phyloP scores from a whole-genome alignment of 2,329 filamentous ascomycete species.

The Fusarium ramigenum region DNA sequence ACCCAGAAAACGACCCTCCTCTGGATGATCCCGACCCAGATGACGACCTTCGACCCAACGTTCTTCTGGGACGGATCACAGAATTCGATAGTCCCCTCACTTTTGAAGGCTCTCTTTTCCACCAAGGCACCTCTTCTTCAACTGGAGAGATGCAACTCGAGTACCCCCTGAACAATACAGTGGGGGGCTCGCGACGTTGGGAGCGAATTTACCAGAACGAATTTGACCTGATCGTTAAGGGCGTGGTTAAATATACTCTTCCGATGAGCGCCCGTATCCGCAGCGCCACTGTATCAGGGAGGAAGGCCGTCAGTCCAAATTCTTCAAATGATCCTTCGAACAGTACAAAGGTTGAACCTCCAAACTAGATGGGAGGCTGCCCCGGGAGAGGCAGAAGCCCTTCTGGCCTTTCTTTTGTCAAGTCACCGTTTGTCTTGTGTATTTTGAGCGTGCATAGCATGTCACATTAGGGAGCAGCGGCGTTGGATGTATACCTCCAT shows the following conservation, averaged over 20 bases:
- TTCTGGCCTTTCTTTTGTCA: constrained; percentile 42
- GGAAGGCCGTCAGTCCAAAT: constrained; percentile 69
- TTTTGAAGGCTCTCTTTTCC: constrained; percentile 91
- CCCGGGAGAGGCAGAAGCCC: constrained; percentile 17
- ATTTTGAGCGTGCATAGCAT: constrained; percentile 51
- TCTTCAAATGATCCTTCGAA: constrained; percentile 73
- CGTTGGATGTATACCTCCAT: constrained; percentile 48
- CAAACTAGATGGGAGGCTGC: constrained; percentile 28
- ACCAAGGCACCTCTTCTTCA: constrained; percentile 75
- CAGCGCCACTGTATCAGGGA: constrained; percentile 68
- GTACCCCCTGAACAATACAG: constrained; percentile 88
- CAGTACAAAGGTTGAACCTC: constrained; percentile 64
- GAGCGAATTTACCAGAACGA: constrained; percentile 89
- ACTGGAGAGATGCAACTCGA: constrained; percentile 84
- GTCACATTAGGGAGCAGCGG: constrained; percentile 46
- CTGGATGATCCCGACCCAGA: constrained; percentile 72
- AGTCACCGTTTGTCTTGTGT: constrained; percentile 40
- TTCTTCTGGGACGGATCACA: constrained; percentile 89
- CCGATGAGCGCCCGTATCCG: constrained; percentile 69
- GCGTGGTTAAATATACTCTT: constrained; percentile 83
- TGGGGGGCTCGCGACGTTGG: constrained; percentile 87
- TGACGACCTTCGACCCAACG: constrained; percentile 72
- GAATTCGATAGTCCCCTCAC: constrained; percentile 87
- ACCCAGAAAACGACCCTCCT: constrained; percentile 51
- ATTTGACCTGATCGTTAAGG: constrained; percentile 92